Percentiles rank a stretch among this genome's conserved stretches.
Conservation (phyloP, 2,329 filamentous ascomycete species). For the Stagonosporopsis chrysanthemi region DNA sequence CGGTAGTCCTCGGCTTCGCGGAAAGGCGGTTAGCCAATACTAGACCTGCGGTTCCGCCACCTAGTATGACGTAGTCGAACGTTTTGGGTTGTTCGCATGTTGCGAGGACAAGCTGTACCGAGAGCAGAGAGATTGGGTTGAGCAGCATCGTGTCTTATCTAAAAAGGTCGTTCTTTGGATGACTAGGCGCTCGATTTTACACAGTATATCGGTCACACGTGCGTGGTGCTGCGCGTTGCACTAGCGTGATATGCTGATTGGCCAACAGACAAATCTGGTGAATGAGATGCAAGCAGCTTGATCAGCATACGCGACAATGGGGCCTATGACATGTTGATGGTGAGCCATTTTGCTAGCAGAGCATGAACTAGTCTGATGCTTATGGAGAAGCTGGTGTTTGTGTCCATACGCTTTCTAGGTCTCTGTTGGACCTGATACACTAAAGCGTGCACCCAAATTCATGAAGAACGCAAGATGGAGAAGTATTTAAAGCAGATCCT, state of each 20-base stretch:
- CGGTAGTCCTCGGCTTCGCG: constrained; percentile 26
- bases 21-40: constrained; percentile 41
- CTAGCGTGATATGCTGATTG: constrained; percentile 8
- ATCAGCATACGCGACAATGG: neutral
- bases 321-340: no score
- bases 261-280: neutral
- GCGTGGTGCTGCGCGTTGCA: neutral
- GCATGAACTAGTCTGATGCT: neutral
- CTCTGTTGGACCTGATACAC: neutral
- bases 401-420: no score
- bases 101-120: constrained; percentile 15
- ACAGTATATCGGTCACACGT: neutral
- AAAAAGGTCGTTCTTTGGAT: neutral
- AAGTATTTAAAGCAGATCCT: neutral
- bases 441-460: neutral
- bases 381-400: no score
- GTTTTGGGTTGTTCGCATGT: constrained; percentile 20
- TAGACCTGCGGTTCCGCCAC: constrained; percentile 46
- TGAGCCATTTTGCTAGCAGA: neutral
- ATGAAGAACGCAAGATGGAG: neutral
- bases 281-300: neutral
- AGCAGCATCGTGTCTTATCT: neutral
- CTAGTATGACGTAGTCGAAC: constrained; percentile 47
- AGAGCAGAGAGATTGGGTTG: neutral
- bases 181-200: neutral